Base-by-base conservation (phyloP, 768 basidiomycete genomes). In the Lactarius pseudohatsudake region DNA sequence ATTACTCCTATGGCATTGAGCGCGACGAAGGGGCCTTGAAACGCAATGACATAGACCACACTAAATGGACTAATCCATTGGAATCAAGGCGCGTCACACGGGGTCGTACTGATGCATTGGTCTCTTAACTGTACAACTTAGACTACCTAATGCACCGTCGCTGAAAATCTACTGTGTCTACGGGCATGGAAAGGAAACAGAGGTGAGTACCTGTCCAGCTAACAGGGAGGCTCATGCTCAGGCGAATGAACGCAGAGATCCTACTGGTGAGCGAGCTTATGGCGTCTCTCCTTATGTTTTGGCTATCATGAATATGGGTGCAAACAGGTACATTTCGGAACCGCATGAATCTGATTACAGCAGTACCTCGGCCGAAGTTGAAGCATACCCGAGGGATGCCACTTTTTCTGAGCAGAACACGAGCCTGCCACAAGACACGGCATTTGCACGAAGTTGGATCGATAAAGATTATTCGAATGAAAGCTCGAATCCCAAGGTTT, bases 121-220 rank as follows among this genome's bases (percentile, higher is more conserved):
- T 41, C 20, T 38, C 64, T n/a, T 43, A 57, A 54, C 10, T 62
- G 8, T 22, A 26, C n/a, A 22, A 30, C 20, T 18, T 61, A 92
- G 92, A 70, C 79, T 99, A 20, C 96, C 96, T 1, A 77, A 86
- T 57, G 97, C 97, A 0, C 95, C 96, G 1, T 90, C 89, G 5
- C 90, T 97, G 88, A 92, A 89, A 73, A 88, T 96, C 34, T 91
- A 88, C 75, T 98, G 96, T 69, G 85, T 95, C 2, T 98, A 98
- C 78, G 96, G 96, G 0, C 89, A 93, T 70, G 96, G 96, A 22
- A 98, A 98, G 74, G 91, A 95, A 72, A 99, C 95, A 0, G 95
- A 97, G 84, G 91, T 87, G 45, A 69, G 83, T 63, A 61, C 47
- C 64, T 59, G 66, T 53, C 65, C 56, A 56, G 67, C 64, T n/a